Evolutionary conservation across 495 filamentous ascomycete species (phyloP).

Genomic region (Daldinia bambusicola): DNA sequence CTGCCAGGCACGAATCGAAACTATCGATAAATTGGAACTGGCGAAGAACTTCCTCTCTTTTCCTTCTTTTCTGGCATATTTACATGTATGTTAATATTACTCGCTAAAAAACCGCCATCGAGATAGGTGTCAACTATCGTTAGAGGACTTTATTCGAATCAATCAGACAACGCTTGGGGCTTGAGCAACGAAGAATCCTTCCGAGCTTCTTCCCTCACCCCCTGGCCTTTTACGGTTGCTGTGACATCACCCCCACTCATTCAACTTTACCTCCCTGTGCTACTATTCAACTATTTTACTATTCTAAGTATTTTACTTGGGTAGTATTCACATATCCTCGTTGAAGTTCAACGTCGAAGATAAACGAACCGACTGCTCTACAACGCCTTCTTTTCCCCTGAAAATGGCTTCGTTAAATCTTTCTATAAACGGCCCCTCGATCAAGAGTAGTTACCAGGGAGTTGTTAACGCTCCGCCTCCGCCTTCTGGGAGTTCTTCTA

Average conservation of each 20-base stretch:
- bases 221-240: slow-evolving; percentile 28
- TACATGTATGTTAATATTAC: slow-evolving; percentile 18
- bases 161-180: too few species aligned
- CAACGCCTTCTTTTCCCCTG: not conserved
- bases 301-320: not conserved
- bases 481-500: slow-evolving; percentile 64
- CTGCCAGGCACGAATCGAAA: slow-evolving; percentile 45
- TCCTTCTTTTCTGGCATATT: slow-evolving; percentile 9
- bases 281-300: not conserved
- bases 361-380: not conserved
- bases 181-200: too few species aligned
- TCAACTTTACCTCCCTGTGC: slow-evolving; percentile 1
- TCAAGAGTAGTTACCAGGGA: slow-evolving; percentile 89
- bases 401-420: slow-evolving; percentile 92
- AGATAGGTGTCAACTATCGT: slow-evolving; percentile 18
- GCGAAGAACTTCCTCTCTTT: slow-evolving; percentile 17
- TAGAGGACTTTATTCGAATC: slow-evolving; percentile 5
- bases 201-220: not conserved
- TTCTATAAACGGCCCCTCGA: slow-evolving; percentile 89
- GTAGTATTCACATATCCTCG: not conserved
- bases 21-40: slow-evolving; percentile 41
- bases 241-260: slow-evolving; percentile 48
- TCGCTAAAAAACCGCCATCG: slow-evolving; percentile 10
- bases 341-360: not conserved
- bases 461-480: slow-evolving; percentile 79